Evolutionary conservation across 2,329 filamentous ascomycete species (phyloP).

Genomic region (Incumbomyces delicatus): DNA sequence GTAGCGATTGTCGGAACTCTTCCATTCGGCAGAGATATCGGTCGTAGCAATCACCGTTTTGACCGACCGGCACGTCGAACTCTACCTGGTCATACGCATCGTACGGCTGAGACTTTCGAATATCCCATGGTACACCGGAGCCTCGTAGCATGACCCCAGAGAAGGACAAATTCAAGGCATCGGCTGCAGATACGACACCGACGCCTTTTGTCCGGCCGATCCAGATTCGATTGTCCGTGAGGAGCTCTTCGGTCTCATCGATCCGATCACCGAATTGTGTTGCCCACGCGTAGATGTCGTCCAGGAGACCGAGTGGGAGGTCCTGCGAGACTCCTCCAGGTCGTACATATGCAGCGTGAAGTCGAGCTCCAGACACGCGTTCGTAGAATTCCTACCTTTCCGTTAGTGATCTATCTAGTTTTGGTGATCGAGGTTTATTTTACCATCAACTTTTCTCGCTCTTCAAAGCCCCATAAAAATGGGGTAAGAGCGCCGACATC

Average conservation of each 20-base stretch:
- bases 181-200: constrained; percentile 79
- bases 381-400: constrained; percentile 90
- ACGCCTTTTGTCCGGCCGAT: constrained; percentile 83
- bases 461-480: constrained; percentile 98
- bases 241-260: constrained; percentile 95
- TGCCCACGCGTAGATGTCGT: constrained; percentile 99
- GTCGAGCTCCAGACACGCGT: constrained; percentile 92
- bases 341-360: constrained; percentile 93
- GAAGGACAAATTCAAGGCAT: constrained; percentile 96
- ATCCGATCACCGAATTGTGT: constrained; percentile 98
- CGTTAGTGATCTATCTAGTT: constrained; percentile 1
- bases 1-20: constrained; percentile 95
- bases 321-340: constrained; percentile 95
- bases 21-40: constrained; percentile 99
- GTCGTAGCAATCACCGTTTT: constrained; percentile 98
- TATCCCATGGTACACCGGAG: constrained; percentile 89
- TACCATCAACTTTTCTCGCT: constrained; percentile 99
- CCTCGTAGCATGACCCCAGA: constrained; percentile 96
- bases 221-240: constrained; percentile 99
- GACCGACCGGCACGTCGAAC: constrained; percentile 92
- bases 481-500: constrained; percentile 96
- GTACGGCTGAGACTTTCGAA: constrained; percentile 94
- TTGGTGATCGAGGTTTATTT: constrained; percentile 26
- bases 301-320: constrained; percentile 81
- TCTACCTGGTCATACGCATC: constrained; percentile 97